phyloP scores from a whole-genome alignment of 192 early-diverging fungal genomes.

The Gaertneriomyces semiglobifer region DNA sequence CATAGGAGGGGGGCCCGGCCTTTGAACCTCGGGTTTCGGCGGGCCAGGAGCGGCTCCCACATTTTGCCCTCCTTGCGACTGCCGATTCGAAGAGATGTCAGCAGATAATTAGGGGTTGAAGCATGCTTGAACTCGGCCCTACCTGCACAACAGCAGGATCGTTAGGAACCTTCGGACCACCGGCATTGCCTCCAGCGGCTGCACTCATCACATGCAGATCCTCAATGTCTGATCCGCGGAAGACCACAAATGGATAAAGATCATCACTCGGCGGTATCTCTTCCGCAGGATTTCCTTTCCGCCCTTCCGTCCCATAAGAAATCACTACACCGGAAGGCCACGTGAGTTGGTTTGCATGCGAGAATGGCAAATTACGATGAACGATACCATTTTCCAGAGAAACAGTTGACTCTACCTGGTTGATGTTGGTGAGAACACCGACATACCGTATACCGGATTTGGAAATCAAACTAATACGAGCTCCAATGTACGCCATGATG shows the following conservation, averaged over 20 bases:
- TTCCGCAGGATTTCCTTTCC: constrained; percentile 66
- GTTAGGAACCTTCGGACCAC: constrained; percentile 62
- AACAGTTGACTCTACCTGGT: constrained; percentile 81
- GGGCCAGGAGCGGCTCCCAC: no score
- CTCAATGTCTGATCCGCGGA: constrained; percentile 90
- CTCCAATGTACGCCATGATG: constrained; percentile 42
- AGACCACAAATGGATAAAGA: constrained; percentile 89
- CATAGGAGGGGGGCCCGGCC: background rate
- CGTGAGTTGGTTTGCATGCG: background rate
- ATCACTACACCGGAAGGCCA: constrained; percentile 52
- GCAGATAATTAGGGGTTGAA: no score
- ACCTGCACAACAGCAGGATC: constrained; percentile 78
- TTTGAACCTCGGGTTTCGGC: background rate
- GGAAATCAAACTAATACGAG: constrained; percentile 72
- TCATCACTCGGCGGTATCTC: constrained; percentile 85
- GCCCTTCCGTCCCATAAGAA: constrained; percentile 95
- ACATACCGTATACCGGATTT: constrained; percentile 88
- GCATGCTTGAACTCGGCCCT: background rate
- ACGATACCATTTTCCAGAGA: constrained; percentile 78
- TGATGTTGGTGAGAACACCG: constrained; percentile 81
- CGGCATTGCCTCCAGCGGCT: constrained; percentile 39
- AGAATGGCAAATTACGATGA: background rate
- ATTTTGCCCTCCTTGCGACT: no score
- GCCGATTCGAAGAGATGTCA: no score
- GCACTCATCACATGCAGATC: constrained; percentile 66